Base-by-base conservation (phyloP, 192 early-diverging fungal species). In the Coemansia sp. region DNA sequence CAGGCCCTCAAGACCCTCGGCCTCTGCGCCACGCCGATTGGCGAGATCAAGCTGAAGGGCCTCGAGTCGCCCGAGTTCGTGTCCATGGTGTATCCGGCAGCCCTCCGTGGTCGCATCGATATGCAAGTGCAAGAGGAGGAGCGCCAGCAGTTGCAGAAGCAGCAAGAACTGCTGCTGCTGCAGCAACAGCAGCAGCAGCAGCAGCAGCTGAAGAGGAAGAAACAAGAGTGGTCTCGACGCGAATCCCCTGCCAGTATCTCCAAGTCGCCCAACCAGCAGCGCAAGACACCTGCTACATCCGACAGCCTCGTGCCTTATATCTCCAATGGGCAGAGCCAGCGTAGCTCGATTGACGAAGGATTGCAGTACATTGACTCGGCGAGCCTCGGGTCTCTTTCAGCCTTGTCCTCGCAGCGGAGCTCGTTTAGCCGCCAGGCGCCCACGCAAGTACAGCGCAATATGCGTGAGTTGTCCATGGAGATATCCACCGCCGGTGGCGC, bases 11-110 rank as follows among this genome's bases (percentile, higher is more conserved):
- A 85, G 39, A 88, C 87, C 61, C 79, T 93, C 58, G 89, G 89
- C 5, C 87, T 91, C 34, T 80, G 86, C 55, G 79, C 90, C 5
- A 86, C 91, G 75, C 88, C 88, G 61, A 84, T 95, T 27, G 94
- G 94, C 21, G 94, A 94, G 67, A 85, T 85, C 15, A 91, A 90
- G 61, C 85, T 96, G 19, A 96, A 96, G 80, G 94, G 94, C 0
- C 75, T 96, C 10, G 94, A 96, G 73, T 94, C 92, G 6, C 92
- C 93, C 4, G 95, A 96, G 73, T 86, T 89, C 69, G 73, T 95
- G 29, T 90, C 86, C 36, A 68, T 91, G 69, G 88, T 95, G 10
- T 89, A 88, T 68, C 86, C 87, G 3, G 84, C 73, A 1, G 66
- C 75, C 7, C 76, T 77, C 15, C 80, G 80, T 12, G 80, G 80